Percentiles rank a stretch among this genome's conserved stretches.
Conservation (phyloP, 2,329 filamentous ascomycete genomes). For the Fusarium continuum region DNA sequence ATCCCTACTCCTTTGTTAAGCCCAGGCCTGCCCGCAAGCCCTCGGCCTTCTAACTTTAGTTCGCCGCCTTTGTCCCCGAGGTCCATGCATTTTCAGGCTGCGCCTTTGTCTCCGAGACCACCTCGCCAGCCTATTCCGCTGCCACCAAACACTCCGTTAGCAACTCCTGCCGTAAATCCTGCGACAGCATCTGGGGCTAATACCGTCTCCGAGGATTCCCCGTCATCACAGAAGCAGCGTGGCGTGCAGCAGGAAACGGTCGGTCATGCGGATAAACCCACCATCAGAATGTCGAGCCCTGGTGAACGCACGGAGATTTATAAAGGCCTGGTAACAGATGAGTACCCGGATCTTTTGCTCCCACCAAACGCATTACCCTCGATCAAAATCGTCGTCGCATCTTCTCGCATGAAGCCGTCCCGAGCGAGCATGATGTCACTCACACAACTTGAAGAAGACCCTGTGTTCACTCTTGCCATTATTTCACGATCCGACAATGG, state of each 20-base stretch:
- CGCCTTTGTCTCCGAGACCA: slow-evolving; percentile 75
- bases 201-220: slow-evolving; percentile 18
- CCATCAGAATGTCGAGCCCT: slow-evolving; percentile 49
- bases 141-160: slow-evolving; percentile 73
- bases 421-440: slow-evolving; percentile 83
- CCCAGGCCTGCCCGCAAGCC: slow-evolving; percentile 68
- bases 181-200: slow-evolving; percentile 50
- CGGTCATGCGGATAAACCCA: slow-evolving; percentile 26
- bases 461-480: slow-evolving; percentile 90
- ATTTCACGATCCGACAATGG: slow-evolving; percentile 77
- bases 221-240: slow-evolving; percentile 16
- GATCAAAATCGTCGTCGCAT: slow-evolving; percentile 86
- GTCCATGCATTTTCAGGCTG: slow-evolving; percentile 53
- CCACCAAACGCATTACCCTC: slow-evolving; percentile 89
- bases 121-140: slow-evolving; percentile 78
- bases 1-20: slow-evolving; percentile 61
- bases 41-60: slow-evolving; percentile 65
- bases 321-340: slow-evolving; percentile 81
- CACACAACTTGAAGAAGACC: slow-evolving; percentile 86
- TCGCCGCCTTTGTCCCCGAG: slow-evolving; percentile 77
- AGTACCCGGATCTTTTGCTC: slow-evolving; percentile 85
- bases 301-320: slow-evolving; percentile 67
- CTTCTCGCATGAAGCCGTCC: slow-evolving; percentile 93
- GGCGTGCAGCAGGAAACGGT: slow-evolving; percentile 7
- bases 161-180: slow-evolving; percentile 54